These are phyloP conservation scores for Xerocomus spinulosus DNA, from an alignment of 768 basidiomycete genomes.

Conservation along the genomic window DNA sequence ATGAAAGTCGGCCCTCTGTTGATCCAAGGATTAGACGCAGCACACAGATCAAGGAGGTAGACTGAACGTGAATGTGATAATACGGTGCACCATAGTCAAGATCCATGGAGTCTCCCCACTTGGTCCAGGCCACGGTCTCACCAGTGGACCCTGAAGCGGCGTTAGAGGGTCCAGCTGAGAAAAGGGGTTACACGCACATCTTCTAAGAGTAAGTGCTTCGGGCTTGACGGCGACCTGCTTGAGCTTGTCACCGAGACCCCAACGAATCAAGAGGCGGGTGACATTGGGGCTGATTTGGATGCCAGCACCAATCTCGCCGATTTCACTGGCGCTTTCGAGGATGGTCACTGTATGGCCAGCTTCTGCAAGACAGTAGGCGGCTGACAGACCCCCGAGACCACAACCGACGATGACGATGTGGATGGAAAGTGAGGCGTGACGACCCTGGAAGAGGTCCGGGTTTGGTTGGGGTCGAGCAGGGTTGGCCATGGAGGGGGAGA, in stretches of 20 bases:
- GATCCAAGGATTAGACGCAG: background rate
- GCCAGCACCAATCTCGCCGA: conserved; percentile 49
- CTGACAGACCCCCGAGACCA: conserved; percentile 47
- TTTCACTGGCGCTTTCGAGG: conserved; percentile 37
- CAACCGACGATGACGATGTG: conserved; percentile 45
- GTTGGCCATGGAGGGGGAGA: background rate
- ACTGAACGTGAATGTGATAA: conserved; percentile 33
- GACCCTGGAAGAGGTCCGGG: conserved; percentile 20
- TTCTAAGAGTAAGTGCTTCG: conserved; percentile 34
- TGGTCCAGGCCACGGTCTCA: conserved; percentile 34
- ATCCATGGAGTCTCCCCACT: conserved; percentile 33
- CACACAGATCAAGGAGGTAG: background rate
- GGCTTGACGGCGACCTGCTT: conserved; percentile 37
- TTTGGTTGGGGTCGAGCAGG: background rate
- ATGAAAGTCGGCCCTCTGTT: conserved; percentile 45
- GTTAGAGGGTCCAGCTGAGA: background rate
- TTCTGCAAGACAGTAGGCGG: conserved; percentile 41
- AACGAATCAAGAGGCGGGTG: conserved; percentile 43
- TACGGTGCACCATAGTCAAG: conserved; percentile 32
- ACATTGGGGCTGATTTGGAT: conserved; percentile 46
- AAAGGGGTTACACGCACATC: conserved; percentile 32
- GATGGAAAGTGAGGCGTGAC: conserved; percentile 24
- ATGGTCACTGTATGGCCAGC: conserved; percentile 48
- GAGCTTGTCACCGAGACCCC: conserved; percentile 45
- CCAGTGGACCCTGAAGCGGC: conserved; percentile 27